These are phyloP conservation scores for Aspergillus fijiensis DNA, from an alignment of 2,329 filamentous ascomycete genomes.

Conservation along the genomic window DNA sequence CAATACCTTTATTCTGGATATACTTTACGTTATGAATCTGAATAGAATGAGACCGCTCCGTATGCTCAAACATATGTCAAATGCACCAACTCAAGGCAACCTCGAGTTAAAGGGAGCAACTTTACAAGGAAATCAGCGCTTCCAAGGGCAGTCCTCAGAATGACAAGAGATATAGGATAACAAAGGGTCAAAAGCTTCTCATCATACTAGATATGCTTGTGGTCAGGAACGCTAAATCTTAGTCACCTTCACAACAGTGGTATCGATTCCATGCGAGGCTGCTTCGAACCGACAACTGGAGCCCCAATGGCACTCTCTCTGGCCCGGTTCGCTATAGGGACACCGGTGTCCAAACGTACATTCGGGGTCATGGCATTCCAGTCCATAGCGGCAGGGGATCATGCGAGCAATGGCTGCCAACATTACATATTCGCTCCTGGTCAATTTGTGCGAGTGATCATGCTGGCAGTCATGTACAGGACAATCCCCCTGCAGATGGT, in stretches of 20 bases:
- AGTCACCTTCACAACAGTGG: slow-evolving; percentile 54
- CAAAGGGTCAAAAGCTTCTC: background rate
- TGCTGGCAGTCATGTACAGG: slow-evolving; percentile 55
- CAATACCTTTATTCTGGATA: too few species aligned
- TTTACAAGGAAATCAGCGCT: too few species aligned
- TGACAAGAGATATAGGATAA: background rate
- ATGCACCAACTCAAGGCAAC: too few species aligned
- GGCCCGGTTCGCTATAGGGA: slow-evolving; percentile 53
- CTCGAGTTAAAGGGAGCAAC: too few species aligned
- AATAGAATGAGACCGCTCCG: too few species aligned
- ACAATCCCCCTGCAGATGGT: slow-evolving; percentile 60
- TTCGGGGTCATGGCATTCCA: slow-evolving; percentile 57
- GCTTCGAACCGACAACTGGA: slow-evolving; percentile 58
- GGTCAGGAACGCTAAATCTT: slow-evolving; percentile 35
- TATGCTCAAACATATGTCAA: too few species aligned
- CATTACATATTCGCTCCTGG: slow-evolving; percentile 53
- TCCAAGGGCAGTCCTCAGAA: too few species aligned
- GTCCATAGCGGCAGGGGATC: slow-evolving; percentile 60
- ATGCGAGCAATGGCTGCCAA: slow-evolving; percentile 61
- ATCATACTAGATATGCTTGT: background rate
- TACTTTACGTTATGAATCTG: too few species aligned
- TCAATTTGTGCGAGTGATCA: slow-evolving; percentile 56
- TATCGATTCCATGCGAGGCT: slow-evolving; percentile 60
- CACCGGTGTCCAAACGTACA: slow-evolving; percentile 67
- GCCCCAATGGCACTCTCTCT: slow-evolving; percentile 58